phyloP scores from a whole-genome alignment of 2,329 filamentous ascomycete species.

The Akanthomyces uredinophilus region DNA sequence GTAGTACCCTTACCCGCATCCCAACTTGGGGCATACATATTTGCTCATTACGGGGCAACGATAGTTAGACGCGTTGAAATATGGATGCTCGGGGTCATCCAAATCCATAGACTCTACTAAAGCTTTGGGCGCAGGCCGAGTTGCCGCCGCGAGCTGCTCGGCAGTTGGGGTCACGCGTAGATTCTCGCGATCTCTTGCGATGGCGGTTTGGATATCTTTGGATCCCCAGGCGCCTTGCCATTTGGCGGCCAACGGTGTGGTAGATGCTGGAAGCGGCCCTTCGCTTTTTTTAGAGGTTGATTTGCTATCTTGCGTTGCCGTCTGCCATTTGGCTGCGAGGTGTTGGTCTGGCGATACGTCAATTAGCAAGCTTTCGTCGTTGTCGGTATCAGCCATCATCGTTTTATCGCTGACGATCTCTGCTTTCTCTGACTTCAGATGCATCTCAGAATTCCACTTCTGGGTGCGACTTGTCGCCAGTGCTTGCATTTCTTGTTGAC shows the following conservation, averaged over 20 bases:
- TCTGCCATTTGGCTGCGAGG: neutral
- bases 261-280: neutral
- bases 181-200: neutral
- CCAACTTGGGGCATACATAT: constrained; percentile 11
- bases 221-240: constrained; percentile 8
- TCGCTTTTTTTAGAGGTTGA: neutral
- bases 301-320: neutral
- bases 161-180: neutral
- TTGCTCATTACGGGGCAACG: neutral
- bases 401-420: neutral
- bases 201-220: neutral
- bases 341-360: neutral
- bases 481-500: neutral
- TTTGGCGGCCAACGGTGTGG: neutral
- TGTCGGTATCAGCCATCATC: neutral
- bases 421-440: neutral
- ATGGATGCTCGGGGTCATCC: neutral
- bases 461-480: neutral
- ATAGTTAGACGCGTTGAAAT: constrained; percentile 2
- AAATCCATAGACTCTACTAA: neutral
- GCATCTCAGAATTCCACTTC: neutral
- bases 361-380: neutral
- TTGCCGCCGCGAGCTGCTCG: neutral
- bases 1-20: constrained; percentile 2
- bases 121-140: neutral